These are phyloP conservation scores for Symmetrospora coprosmae DNA, from an alignment of 768 basidiomycete species.

Conservation along the genomic window DNA sequence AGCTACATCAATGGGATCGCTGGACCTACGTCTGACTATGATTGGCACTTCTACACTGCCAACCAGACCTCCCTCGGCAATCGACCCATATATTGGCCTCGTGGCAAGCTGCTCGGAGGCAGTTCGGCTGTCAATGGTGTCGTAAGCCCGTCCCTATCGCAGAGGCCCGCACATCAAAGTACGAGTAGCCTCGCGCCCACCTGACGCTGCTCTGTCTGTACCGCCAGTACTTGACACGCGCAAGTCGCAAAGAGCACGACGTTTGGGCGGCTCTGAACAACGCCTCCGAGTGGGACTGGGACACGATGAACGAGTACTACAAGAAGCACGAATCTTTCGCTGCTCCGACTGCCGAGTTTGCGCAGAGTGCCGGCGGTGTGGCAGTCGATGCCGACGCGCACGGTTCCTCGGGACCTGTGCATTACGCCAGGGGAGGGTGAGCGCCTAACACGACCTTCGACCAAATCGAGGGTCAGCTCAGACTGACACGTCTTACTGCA, in stretches of 20 bases:
- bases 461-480: too few relatives aligned
- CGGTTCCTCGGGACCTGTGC: constrained; percentile 30
- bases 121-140: constrained; percentile 31
- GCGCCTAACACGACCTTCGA: too few relatives aligned
- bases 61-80: constrained; percentile 24
- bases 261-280: constrained; percentile 30
- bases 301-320: constrained; percentile 27
- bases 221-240: constrained; percentile 28
- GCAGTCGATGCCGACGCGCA: constrained; percentile 35
- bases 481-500: too few relatives aligned
- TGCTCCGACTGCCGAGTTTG: constrained; percentile 33
- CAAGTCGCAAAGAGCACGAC: constrained; percentile 28
- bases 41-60: constrained; percentile 32
- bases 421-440: constrained; percentile 25
- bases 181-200: too few relatives aligned
- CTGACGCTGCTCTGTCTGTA: too few relatives aligned
- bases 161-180: too few relatives aligned
- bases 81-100: constrained; percentile 31
- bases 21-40: constrained; percentile 22
- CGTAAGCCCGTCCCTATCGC: too few relatives aligned
- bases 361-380: constrained; percentile 32
- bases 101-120: constrained; percentile 35
- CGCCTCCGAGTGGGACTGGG: constrained; percentile 31
- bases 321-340: constrained; percentile 37
- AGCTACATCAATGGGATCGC: constrained; percentile 23